Evolutionary conservation across 345 rosid species (phyloP), one percentile per base, ranked within the genome.

Genomic region (Eucalyptus melliodora): DNA sequence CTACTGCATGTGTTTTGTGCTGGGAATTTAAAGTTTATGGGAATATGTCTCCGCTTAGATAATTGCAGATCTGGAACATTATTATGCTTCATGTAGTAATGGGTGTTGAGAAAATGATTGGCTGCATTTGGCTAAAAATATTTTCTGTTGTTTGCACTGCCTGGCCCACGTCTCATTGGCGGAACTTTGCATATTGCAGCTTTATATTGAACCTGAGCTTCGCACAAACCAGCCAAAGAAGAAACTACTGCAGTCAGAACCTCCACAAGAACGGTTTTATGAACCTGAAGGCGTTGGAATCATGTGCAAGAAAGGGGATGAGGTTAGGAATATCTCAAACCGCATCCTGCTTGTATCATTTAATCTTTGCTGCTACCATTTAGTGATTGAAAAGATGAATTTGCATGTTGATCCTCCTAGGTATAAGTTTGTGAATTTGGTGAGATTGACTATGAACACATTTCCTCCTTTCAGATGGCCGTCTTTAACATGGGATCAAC

Each of bases 401-500:
- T 40, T 77, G 47, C 47, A 40, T 77, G 85, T 77, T 16, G 16
- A 21, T 77, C 27, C 24, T 77, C 47, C 85, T 40, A 40, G 85
- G 85, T 23, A 37, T 40, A 77, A 77, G 30, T 37, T 40, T 11
- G 47, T 77, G 85, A 40, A 77, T 77, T 77, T 21, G 85, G 85
- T 16, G 5, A 77, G 47, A 77, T 40, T 40, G 85, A 40, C 9
- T 62, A 47, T 37, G 9, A 37, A 50, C 53, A 9, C 62, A 50
- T 86, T 13, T 86, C 12, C 59, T 44, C 49, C 37, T 90, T 89
- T 82, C 93, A 97, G 99, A 91, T 98, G 34, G 99, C 93, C 87
- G 99, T 92, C 65, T 96, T 98, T 93, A 96, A 97, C 93, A 94
- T 96, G 97, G 99, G 99, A 91, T 98, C 99, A 5, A 97, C 99